phyloP scores from a whole-genome alignment of 805 yeast species.

The Spathaspora arborariae region DNA sequence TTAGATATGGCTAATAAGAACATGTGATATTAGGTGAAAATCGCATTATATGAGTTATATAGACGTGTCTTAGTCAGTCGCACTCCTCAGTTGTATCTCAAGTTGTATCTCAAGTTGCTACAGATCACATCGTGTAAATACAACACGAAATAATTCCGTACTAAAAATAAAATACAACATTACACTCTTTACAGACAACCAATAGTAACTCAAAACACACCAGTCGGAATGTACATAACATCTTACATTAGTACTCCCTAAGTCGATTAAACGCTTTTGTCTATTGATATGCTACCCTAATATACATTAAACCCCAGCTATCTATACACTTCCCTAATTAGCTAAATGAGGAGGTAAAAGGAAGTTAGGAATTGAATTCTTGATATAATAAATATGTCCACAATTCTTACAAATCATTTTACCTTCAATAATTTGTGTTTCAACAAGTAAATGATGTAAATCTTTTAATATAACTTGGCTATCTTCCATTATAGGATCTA shows the following conservation, averaged over 20 bases:
- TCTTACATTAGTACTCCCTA: not conserved
- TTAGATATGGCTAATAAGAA: no score
- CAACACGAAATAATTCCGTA: no score
- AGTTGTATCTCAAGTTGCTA: no score
- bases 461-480: constrained; percentile 59
- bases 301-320: constrained; percentile 1
- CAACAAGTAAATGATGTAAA: constrained; percentile 73
- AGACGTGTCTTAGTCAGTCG: no score
- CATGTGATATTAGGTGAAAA: no score
- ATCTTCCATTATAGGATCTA: constrained; percentile 51
- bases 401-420: constrained; percentile 86
- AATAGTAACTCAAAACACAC: no score
- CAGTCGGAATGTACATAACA: no score
- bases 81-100: no score
- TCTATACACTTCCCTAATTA: constrained; percentile 3
- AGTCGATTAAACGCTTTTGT: not conserved
- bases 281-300: not conserved
- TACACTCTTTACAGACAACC: no score
- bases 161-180: no score
- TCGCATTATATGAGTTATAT: no score
- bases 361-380: constrained; percentile 91
- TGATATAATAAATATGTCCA: constrained; percentile 81
- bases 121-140: no score
- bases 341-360: constrained; percentile 85
- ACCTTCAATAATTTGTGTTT: constrained; percentile 85